These are phyloP conservation scores for Aspergillus carbonarius DNA, from an alignment of 2,329 filamentous ascomycete genomes.

Conservation along the genomic window DNA sequence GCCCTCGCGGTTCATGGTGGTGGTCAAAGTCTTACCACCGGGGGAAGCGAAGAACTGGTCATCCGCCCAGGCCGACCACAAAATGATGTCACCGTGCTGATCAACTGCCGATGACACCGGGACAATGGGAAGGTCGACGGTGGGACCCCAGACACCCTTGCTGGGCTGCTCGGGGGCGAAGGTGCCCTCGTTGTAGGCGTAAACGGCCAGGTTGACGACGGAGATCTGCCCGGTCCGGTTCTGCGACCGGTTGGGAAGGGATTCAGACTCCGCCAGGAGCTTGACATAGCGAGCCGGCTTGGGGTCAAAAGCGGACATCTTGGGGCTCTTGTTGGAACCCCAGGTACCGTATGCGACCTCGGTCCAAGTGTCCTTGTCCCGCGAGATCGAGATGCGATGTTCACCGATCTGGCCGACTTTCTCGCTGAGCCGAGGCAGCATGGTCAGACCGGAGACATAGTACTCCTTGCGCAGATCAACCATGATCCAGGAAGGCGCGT, in stretches of 20 bases:
- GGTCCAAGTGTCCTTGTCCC: slow-evolving; percentile 6
- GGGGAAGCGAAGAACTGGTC: no score
- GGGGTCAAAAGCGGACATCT: slow-evolving; percentile 20
- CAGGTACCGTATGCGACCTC: slow-evolving; percentile 23
- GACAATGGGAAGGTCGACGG: slow-evolving; percentile 28
- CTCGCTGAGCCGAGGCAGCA: no score
- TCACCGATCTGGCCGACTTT: no score
- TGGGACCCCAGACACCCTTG: slow-evolving; percentile 27
- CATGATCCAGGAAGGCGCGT: no score
- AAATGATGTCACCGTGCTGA: slow-evolving; percentile 9
- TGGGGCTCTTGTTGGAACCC: slow-evolving; percentile 19
- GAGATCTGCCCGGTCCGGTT: no score
- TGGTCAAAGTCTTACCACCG: slow-evolving; percentile 14
- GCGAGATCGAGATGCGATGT: no score
- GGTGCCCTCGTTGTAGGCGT: not conserved
- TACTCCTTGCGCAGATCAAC: no score
- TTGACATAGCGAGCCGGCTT: slow-evolving; percentile 15
- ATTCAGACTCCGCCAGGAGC: not conserved
- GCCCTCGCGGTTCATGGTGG: slow-evolving; percentile 29
- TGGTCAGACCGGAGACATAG: no score
- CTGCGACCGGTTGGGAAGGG: no score
- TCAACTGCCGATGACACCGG: slow-evolving; percentile 25
- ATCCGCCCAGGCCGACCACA: no score
- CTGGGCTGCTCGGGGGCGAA: slow-evolving; percentile 14
- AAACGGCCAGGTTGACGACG: no score